phyloP scores from a whole-genome alignment of 306 rosid species.

The Inga leiocalycina region DNA sequence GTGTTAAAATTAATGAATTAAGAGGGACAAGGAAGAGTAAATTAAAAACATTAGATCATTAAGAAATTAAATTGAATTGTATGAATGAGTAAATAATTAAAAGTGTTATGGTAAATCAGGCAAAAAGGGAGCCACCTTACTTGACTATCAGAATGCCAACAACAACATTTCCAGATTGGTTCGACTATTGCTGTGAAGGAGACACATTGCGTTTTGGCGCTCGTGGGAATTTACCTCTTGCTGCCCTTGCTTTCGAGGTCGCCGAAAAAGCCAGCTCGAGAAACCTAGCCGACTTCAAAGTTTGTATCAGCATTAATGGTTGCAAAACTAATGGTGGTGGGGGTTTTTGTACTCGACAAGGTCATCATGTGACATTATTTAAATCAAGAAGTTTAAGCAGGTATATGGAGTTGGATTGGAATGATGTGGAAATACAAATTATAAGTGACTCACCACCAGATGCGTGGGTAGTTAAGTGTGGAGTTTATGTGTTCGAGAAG shows the following conservation, averaged over 20 bases:
- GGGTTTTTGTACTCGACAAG: too few species aligned
- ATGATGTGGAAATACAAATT: neutral
- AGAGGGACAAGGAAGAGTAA: too few species aligned
- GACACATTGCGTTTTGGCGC: neutral
- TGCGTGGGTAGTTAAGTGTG: neutral
- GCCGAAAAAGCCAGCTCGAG: too few species aligned
- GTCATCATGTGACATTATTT: conserved; percentile 6
- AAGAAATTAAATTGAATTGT: too few species aligned
- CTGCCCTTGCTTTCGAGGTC: neutral
- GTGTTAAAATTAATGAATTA: too few species aligned
- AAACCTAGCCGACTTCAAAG: neutral
- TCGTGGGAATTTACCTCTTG: neutral
- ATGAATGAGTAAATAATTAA: too few species aligned
- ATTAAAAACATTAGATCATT: too few species aligned
- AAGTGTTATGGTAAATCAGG: too few species aligned
- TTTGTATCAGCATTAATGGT: neutral
- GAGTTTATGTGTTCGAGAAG: neutral
- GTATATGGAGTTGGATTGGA: neutral
- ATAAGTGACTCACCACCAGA: too few species aligned
- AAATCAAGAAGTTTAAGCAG: neutral
- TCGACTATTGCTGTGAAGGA: neutral
- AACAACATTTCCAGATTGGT: neutral
- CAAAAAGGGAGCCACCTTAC: too few species aligned
- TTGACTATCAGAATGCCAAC: neutral
- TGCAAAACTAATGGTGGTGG: too few species aligned